phyloP scores from a whole-genome alignment of 352 stramenopile genomes.

The Aphanomyces euteiches region DNA sequence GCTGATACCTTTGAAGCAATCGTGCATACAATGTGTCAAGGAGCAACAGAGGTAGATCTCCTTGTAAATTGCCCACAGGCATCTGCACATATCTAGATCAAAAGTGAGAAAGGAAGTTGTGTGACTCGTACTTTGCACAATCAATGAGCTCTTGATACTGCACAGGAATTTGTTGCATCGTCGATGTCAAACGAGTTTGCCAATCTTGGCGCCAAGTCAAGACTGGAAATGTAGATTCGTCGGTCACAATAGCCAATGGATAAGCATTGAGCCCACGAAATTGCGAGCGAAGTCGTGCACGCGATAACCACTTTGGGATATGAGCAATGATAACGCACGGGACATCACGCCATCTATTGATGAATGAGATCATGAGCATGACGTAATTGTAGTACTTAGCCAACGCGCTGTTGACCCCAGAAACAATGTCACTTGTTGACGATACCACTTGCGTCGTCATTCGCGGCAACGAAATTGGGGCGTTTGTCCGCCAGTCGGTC shows the following conservation, averaged over 20 bases:
- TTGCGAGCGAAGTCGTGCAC: slow-evolving; percentile 60
- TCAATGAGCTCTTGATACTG: slow-evolving; percentile 89
- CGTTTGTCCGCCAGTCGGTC: neutral
- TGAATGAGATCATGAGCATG: neutral
- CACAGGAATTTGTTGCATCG: slow-evolving; percentile 75
- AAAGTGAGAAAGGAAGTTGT: slow-evolving; percentile 49
- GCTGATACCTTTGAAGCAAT: slow-evolving; percentile 89
- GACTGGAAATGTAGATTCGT: slow-evolving; percentile 75
- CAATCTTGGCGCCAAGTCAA: slow-evolving; percentile 93
- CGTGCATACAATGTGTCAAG: slow-evolving; percentile 93
- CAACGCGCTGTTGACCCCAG: slow-evolving; percentile 82
- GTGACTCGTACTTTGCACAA: slow-evolving; percentile 58
- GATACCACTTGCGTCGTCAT: slow-evolving; percentile 66
- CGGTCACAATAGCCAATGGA: slow-evolving; percentile 81
- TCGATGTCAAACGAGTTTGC: slow-evolving; percentile 64
- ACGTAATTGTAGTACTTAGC: slow-evolving; percentile 57
- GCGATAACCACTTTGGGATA: slow-evolving; percentile 50
- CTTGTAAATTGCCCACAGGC: slow-evolving; percentile 92
- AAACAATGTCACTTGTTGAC: slow-evolving; percentile 73
- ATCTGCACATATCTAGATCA: slow-evolving; percentile 81
- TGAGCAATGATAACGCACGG: slow-evolving; percentile 88
- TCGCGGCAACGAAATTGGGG: neutral
- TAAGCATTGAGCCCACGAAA: slow-evolving; percentile 91
- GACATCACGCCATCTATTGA: slow-evolving; percentile 36
- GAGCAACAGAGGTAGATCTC: slow-evolving; percentile 88